Conservation (phyloP, 2,329 filamentous ascomycete genomes). For the Diaporthe helianthi region DNA sequence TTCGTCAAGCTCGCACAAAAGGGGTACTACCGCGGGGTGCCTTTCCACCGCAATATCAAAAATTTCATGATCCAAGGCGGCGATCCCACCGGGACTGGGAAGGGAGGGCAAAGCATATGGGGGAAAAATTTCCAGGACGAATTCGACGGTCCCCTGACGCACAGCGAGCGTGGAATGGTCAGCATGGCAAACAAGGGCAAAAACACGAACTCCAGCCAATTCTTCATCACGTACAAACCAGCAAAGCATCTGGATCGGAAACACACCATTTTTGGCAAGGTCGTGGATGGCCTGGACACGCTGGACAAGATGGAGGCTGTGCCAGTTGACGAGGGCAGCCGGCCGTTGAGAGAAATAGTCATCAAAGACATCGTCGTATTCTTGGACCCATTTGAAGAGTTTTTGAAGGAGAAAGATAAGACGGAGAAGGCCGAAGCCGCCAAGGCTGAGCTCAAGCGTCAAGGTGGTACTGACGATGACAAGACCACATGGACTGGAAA, state of each 20-base stretch:
- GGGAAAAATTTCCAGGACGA: conserved; percentile 94
- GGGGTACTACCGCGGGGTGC: conserved; percentile 85
- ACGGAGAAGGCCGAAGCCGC: conserved; percentile 64
- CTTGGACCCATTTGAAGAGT: conserved; percentile 95
- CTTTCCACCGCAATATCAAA: conserved; percentile 92
- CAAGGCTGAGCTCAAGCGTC: conserved; percentile 66
- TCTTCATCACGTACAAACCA: conserved; percentile 89
- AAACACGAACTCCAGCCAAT: conserved; percentile 95
- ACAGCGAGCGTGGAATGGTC: conserved; percentile 79
- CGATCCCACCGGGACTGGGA: conserved; percentile 89
- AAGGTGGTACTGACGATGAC: conserved; percentile 84
- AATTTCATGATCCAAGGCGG: conserved; percentile 99
- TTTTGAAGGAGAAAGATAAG: conserved; percentile 75
- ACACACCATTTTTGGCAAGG: conserved; percentile 93
- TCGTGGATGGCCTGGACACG: conserved; percentile 78
- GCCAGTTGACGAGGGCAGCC: conserved; percentile 75
- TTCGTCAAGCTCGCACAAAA: conserved; percentile 87
- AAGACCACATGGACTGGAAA: conserved; percentile 96
- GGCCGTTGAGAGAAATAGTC: conserved; percentile 77
- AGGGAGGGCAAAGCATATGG: conserved; percentile 92
- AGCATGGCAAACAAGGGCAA: conserved; percentile 99
- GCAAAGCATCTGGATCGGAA: conserved; percentile 89
- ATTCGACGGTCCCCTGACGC: conserved; percentile 86
- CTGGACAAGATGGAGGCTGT: conserved; percentile 79
- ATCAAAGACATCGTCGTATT: conserved; percentile 87